Conservation (phyloP, 441 rosid species). For the Viola pubescens region DNA sequence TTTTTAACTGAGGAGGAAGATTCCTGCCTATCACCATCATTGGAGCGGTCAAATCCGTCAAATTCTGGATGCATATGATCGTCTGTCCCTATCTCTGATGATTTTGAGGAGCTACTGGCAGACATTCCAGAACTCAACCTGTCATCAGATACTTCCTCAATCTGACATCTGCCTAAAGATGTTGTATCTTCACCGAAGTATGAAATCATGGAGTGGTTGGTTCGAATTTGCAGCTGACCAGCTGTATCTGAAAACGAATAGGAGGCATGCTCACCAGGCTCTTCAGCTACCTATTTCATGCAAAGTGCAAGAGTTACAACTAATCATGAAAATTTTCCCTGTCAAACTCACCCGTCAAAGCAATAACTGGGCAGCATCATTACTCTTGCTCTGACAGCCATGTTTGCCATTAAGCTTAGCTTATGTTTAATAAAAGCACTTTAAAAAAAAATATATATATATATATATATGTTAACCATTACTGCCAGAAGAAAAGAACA, state of each 20-base stretch:
- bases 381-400: too few species aligned
- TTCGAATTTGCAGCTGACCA: conserved; percentile 12
- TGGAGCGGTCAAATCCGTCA: conserved; percentile 12
- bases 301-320: conserved; percentile 3
- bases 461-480: background rate
- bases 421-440: too few species aligned
- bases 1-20: conserved; percentile 15
- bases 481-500: too few species aligned
- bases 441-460: background rate
- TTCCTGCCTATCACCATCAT: conserved; percentile 11
- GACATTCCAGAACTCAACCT: conserved; percentile 18
- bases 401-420: too few species aligned
- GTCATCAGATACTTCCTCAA: conserved; percentile 24
- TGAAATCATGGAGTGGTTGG: conserved; percentile 4
- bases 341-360: too few species aligned
- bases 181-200: conserved; percentile 4
- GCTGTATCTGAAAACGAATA: conserved; percentile 25
- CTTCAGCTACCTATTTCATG: conserved; percentile 48
- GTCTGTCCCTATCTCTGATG: conserved; percentile 19
- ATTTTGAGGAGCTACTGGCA: conserved; percentile 24
- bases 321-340: background rate
- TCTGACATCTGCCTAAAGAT: conserved; percentile 15
- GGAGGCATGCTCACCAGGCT: conserved; percentile 23
- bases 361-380: too few species aligned
- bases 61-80: conserved; percentile 17